Evolutionary conservation across 1,284 basidiomycete species (phyloP).

Genomic region (Thelephora terrestris): DNA sequence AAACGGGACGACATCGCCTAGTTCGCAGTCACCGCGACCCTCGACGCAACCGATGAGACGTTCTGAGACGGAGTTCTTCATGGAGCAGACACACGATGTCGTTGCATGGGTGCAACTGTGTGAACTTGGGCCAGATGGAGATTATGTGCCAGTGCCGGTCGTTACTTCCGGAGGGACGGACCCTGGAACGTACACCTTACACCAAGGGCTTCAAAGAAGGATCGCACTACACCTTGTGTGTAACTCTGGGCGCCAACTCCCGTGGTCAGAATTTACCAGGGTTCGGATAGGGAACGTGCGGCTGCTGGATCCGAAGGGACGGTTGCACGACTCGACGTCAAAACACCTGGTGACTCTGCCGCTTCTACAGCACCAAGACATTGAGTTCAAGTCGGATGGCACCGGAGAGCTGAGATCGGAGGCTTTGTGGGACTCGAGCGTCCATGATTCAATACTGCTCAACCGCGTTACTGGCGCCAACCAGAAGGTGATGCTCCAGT

Average conservation of each 20-base stretch:
- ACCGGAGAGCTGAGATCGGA: slow-evolving; percentile 61
- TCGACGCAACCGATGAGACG: slow-evolving; percentile 68
- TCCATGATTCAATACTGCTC: slow-evolving; percentile 81
- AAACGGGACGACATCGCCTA: slow-evolving; percentile 10
- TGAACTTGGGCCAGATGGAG: slow-evolving; percentile 79
- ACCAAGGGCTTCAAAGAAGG: slow-evolving; percentile 89
- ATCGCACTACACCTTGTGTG: slow-evolving; percentile 72
- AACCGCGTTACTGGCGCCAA: slow-evolving; percentile 76
- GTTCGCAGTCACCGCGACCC: slow-evolving; percentile 16
- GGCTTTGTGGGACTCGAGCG: slow-evolving; percentile 88
- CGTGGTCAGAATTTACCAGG: slow-evolving; percentile 74
- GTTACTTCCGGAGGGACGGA: slow-evolving; percentile 70
- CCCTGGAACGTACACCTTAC: slow-evolving; percentile 80
- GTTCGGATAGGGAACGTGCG: slow-evolving; percentile 78
- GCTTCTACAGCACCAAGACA: slow-evolving; percentile 58
- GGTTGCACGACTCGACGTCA: slow-evolving; percentile 65
- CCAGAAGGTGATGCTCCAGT: slow-evolving; percentile 72
- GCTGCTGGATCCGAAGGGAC: slow-evolving; percentile 77
- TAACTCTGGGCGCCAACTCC: slow-evolving; percentile 82
- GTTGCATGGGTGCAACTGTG: slow-evolving; percentile 79
- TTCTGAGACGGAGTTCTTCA: slow-evolving; percentile 88
- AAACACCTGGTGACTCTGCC: slow-evolving; percentile 62
- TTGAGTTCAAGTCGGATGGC: slow-evolving; percentile 76
- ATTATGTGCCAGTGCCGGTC: slow-evolving; percentile 80
- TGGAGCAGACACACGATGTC: slow-evolving; percentile 83